Conservation (phyloP, 495 filamentous ascomycete genomes). For the Penicillium simplicissimum region DNA sequence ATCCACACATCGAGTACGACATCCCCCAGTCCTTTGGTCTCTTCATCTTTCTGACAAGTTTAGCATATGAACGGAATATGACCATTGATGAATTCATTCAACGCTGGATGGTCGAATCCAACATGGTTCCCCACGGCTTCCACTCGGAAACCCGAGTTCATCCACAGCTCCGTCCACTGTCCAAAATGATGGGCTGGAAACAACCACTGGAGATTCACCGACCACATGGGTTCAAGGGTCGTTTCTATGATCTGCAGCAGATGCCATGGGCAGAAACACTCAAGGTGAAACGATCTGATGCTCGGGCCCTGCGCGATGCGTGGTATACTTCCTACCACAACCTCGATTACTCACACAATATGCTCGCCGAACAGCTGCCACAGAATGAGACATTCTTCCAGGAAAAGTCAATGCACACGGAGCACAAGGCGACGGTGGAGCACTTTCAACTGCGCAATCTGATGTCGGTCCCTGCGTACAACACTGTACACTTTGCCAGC, state of each 20-base stretch:
- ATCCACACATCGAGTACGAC: conserved; percentile 42
- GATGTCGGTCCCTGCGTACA: conserved; percentile 69
- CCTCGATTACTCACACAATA: conserved; percentile 33
- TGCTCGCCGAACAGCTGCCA: conserved; percentile 30
- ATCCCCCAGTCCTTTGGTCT: not conserved
- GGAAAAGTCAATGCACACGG: conserved; percentile 70
- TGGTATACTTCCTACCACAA: conserved; percentile 51
- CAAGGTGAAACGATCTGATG: conserved; percentile 60
- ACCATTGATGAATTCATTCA: conserved; percentile 48
- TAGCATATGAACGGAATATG: conserved; percentile 46
- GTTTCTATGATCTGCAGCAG: conserved; percentile 72
- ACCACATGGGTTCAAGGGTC: conserved; percentile 51
- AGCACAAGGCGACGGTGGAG: conserved; percentile 61
- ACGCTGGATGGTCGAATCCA: conserved; percentile 40
- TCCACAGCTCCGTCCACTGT: conserved; percentile 27
- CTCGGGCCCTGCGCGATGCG: conserved; percentile 57
- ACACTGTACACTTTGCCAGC: conserved; percentile 75
- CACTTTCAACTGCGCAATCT: conserved; percentile 93
- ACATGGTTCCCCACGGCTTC: conserved; percentile 17
- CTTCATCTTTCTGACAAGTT: conserved; percentile 14
- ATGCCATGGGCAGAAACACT: conserved; percentile 69
- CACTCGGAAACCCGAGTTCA: conserved; percentile 25
- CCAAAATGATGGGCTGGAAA: conserved; percentile 37
- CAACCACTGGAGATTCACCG: conserved; percentile 45
- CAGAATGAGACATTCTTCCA: conserved; percentile 56